Evolutionary conservation across 2,329 filamentous ascomycete genomes (phyloP).

Genomic region (Lachnellula willkommii): DNA sequence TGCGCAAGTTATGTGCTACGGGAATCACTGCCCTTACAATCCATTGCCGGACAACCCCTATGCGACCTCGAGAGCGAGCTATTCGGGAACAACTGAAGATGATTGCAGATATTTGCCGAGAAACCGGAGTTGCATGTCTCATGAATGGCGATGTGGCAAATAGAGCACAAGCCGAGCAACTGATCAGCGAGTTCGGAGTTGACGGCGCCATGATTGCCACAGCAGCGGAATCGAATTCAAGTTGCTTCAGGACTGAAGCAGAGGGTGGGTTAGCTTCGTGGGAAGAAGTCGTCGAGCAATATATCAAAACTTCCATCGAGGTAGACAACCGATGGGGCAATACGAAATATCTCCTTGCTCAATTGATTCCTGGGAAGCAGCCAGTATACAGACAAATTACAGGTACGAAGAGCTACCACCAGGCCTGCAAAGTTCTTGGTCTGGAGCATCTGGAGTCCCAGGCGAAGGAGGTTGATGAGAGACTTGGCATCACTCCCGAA

Average conservation of each 20-base stretch:
- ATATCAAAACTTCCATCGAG: slow-evolving; percentile 66
- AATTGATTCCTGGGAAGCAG: slow-evolving; percentile 79
- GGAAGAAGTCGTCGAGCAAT: slow-evolving; percentile 71
- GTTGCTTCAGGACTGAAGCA: slow-evolving; percentile 67
- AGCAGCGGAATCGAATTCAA: slow-evolving; percentile 83
- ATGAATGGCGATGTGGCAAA: slow-evolving; percentile 91
- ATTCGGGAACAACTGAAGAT: slow-evolving; percentile 82
- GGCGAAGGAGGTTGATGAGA: slow-evolving; percentile 59
- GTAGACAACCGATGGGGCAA: slow-evolving; percentile 86
- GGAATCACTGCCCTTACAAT: slow-evolving; percentile 90
- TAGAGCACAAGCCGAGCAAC: slow-evolving; percentile 63
- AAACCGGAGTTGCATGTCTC: slow-evolving; percentile 82
- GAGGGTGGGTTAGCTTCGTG: slow-evolving; percentile 69
- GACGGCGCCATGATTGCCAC: slow-evolving; percentile 98
- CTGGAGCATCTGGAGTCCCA: slow-evolving; percentile 57
- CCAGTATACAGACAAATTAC: slow-evolving; percentile 57
- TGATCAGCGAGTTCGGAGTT: slow-evolving; percentile 75
- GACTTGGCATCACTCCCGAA: slow-evolving; percentile 24
- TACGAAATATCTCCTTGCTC: slow-evolving; percentile 83
- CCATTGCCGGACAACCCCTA: slow-evolving; percentile 92
- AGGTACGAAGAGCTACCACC: slow-evolving; percentile 63
- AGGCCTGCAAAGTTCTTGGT: slow-evolving; percentile 60
- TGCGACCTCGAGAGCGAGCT: slow-evolving; percentile 84
- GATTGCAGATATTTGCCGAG: slow-evolving; percentile 73
- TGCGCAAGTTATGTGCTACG: slow-evolving; percentile 72